Conservation (phyloP, 495 filamentous ascomycete genomes). For the Elasticomyces elasticus region DNA sequence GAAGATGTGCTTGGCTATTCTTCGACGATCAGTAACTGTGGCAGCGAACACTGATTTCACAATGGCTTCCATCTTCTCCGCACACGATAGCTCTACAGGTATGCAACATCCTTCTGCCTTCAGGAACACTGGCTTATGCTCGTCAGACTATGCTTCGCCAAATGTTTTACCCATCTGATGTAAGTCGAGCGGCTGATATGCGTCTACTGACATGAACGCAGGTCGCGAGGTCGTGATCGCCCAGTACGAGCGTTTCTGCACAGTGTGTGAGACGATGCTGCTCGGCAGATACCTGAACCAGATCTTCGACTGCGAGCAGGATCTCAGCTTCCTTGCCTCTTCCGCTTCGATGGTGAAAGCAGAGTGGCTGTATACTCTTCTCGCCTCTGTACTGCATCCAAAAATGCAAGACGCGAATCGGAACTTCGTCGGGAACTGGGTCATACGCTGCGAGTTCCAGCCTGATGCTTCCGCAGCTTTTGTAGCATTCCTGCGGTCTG, state of each 20-base stretch:
- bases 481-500: slow-evolving; percentile 21
- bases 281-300: slow-evolving; percentile 36
- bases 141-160: not conserved
- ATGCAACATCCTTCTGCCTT: not conserved
- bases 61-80: slow-evolving; percentile 4
- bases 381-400: slow-evolving; percentile 24
- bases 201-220: not conserved
- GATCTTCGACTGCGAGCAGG: slow-evolving; percentile 29
- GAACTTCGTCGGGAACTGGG: slow-evolving; percentile 31
- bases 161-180: not conserved
- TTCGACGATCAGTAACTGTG: slow-evolving; percentile 30
- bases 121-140: not conserved
- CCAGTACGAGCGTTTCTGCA: slow-evolving; percentile 30
- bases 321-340: slow-evolving; percentile 24
- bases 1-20: slow-evolving; percentile 37
- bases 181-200: not conserved
- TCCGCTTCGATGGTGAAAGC: slow-evolving; percentile 13
- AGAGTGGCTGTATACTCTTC: slow-evolving; percentile 23
- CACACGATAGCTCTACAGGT: not conserved
- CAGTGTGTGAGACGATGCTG: slow-evolving; percentile 32
- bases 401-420: slow-evolving; percentile 31
- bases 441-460: slow-evolving; percentile 23
- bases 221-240: not conserved
- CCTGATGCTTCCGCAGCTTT: slow-evolving; percentile 3
- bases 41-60: not conserved